Conservation (phyloP, 2,329 filamentous ascomycete genomes). For the Colletotrichum tofieldiae region DNA sequence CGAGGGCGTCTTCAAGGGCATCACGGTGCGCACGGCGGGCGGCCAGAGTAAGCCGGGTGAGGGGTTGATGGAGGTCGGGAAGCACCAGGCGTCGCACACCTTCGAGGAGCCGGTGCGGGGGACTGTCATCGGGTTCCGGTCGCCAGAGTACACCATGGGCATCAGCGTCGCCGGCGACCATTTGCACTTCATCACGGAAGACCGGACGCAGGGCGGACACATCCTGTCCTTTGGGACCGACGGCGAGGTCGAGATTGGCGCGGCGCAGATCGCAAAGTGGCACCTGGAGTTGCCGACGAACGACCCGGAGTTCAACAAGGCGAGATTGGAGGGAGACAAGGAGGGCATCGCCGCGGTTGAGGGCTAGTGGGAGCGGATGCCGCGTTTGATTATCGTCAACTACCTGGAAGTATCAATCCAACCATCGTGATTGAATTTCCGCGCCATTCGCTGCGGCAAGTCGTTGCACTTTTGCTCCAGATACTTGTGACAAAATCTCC, state of each 20-base stretch:
- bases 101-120: conserved; percentile 48
- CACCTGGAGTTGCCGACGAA: conserved; percentile 52
- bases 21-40: conserved; percentile 52
- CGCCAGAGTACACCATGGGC: conserved; percentile 52
- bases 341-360: conserved; percentile 51
- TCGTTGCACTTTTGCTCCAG: not conserved
- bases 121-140: conserved; percentile 52
- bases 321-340: conserved; percentile 48
- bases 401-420: not conserved
- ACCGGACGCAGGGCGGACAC: conserved; percentile 51
- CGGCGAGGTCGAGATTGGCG: conserved; percentile 50
- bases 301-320: conserved; percentile 53
- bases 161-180: conserved; percentile 54
- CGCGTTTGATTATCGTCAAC: not conserved
- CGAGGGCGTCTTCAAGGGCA: conserved; percentile 49
- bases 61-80: conserved; percentile 49
- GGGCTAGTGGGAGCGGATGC: conserved; percentile 42
- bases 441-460: not conserved
- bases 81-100: conserved; percentile 49
- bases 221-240: conserved; percentile 51
- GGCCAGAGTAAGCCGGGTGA: conserved; percentile 50
- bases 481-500: not conserved
- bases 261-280: conserved; percentile 49
- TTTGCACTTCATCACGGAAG: conserved; percentile 54
- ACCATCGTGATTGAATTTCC: not conserved